Percentiles rank a stretch among this genome's conserved stretches.
Evolutionary conservation across 768 basidiomycete species (phyloP).

Genomic region (Tephrocybe sp.): DNA sequence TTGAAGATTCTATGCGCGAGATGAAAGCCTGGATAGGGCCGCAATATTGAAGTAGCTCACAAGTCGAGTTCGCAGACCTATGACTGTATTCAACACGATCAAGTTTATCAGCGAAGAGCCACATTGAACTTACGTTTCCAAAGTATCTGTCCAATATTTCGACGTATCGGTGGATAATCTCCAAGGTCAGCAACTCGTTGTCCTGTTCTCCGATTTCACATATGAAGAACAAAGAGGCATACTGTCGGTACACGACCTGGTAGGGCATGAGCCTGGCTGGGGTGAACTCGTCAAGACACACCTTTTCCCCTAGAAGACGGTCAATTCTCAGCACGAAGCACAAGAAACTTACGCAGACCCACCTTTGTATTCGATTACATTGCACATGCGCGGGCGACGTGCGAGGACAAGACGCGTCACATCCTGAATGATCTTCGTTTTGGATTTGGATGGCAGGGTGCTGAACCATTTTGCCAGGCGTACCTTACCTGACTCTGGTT

Average conservation of each 20-base stretch:
- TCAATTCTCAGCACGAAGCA: constrained; percentile 18
- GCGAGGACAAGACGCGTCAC: constrained; percentile 91
- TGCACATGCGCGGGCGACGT: constrained; percentile 89
- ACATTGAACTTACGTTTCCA: constrained; percentile 64
- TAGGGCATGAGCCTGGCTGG: background rate
- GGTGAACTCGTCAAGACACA: constrained; percentile 21
- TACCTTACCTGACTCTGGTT: constrained; percentile 68
- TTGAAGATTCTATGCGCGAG: constrained; percentile 78
- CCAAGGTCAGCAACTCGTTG: constrained; percentile 81
- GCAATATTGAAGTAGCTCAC: constrained; percentile 39
- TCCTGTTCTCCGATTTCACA: constrained; percentile 70
- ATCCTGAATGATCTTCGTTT: constrained; percentile 93
- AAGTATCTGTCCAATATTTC: constrained; percentile 80
- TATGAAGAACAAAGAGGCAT: constrained; percentile 85
- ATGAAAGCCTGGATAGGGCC: background rate
- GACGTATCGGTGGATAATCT: constrained; percentile 83
- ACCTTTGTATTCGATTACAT: constrained; percentile 97
- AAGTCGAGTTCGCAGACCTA: constrained; percentile 92
- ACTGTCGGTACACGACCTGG: constrained; percentile 83
- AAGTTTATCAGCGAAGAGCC: constrained; percentile 26
- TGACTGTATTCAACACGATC: constrained; percentile 50
- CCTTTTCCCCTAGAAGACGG: constrained; percentile 28
- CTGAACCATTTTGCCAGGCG: constrained; percentile 96
- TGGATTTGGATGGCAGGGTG: constrained; percentile 77
- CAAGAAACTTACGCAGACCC: constrained; percentile 28